Evolutionary conservation across 139 green algal species (phyloP), one percentile per base, ranked within the genome.

Genomic region (Chlamydomonas applanata): DNA sequence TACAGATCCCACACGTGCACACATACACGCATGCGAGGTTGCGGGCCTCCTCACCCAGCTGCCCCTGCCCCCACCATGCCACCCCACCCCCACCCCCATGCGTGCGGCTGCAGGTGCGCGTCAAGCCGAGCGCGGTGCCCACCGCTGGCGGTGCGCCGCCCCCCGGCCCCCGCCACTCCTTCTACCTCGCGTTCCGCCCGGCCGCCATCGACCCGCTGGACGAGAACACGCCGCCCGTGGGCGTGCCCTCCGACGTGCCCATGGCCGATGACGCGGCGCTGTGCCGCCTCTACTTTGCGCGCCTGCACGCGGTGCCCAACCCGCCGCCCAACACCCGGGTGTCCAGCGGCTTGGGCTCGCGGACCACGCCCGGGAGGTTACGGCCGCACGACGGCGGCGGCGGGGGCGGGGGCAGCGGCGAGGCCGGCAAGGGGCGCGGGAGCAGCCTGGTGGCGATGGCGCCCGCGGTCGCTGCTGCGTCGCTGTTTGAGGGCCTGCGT

Each of bases 141-240:
- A 20, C 54, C 11, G 16, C 5, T 4, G 54, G 11, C 3, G 59
- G n/a, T 40, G 24, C 59, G n/a, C 4, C 24, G 3, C 29, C 17
- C 3, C n/a, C 59, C 65, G 1, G 3, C 46, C 72, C 65, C 35
- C 35, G 34, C 66, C 17, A 53, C 56, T 71, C 59, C 56, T 80
- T 80, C 75, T 80, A 80, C 59, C 59, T 80, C 14, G 69, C 75
- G 53, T 75, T 75, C 40, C 56, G 57, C 24, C 75, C 75, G 3
- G 67, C 75, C 20, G 59, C 57, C 20, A 3, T 40, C 0, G 76
- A 76, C 2, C 59, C 70, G 29, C 34, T 81, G 19, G 76, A 81
- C 25, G 61, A 36, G 9, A 60, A 73, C 30, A 77, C 76, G 17
- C 56, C 73, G 24, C 56, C 68, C 0, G 17, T 80, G 45, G 75